Conservation (phyloP, 345 rosid species). For the Limnanthes douglasii region DNA sequence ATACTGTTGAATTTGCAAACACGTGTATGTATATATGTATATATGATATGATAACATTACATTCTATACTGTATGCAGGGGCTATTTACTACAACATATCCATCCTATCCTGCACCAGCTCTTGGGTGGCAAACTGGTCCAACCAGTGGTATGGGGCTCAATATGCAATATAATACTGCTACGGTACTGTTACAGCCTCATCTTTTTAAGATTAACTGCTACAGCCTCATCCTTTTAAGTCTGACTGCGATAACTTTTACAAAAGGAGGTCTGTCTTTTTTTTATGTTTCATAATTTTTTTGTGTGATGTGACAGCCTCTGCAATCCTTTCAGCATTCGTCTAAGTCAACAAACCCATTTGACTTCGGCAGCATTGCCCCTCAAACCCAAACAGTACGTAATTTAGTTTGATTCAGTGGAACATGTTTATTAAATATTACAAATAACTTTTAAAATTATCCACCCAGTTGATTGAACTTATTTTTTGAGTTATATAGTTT, state of each 20-base stretch:
- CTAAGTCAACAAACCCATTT: slow-evolving; percentile 54
- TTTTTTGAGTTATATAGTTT: no score
- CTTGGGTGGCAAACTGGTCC: slow-evolving; percentile 49
- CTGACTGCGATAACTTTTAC: slow-evolving; percentile 1
- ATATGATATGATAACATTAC: no score
- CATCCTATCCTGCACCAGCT: slow-evolving; percentile 22
- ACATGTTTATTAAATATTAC: no score
- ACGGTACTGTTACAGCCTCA: slow-evolving; percentile 16
- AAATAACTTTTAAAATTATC: no score
- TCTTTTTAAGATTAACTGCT: background rate
- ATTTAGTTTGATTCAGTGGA: background rate
- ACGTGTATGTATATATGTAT: no score
- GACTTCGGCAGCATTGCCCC: slow-evolving; percentile 28
- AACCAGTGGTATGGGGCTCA: slow-evolving; percentile 28
- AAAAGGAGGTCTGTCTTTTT: background rate
- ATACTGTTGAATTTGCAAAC: slow-evolving; percentile 1
- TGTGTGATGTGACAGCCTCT: slow-evolving; percentile 28
- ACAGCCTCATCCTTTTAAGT: no score
- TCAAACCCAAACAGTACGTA: slow-evolving; percentile 27
- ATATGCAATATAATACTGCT: slow-evolving; percentile 31
- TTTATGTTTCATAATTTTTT: slow-evolving; percentile 4
- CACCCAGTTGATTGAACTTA: no score
- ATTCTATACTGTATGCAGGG: slow-evolving; percentile 28
- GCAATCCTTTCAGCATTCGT: slow-evolving; percentile 21
- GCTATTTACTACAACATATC: slow-evolving; percentile 35